phyloP scores from a whole-genome alignment of 2,329 filamentous ascomycete genomes.

The Penicillium crustosum region DNA sequence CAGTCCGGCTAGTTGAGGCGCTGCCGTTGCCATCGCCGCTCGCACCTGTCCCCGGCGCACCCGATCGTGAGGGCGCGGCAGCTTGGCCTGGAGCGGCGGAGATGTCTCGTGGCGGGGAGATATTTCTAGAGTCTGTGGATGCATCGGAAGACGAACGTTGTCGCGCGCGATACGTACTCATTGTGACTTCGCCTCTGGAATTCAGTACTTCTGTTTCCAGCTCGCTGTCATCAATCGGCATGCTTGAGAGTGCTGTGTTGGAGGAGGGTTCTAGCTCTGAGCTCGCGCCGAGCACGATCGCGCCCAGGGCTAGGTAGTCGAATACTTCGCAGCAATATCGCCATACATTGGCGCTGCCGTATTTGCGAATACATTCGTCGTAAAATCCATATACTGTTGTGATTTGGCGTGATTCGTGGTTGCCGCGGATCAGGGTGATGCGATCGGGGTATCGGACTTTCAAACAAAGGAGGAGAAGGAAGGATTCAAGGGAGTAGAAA shows the following conservation, averaged over 20 bases:
- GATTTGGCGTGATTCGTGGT: slow-evolving; percentile 75
- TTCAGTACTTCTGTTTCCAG: slow-evolving; percentile 93
- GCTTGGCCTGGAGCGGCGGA: slow-evolving; percentile 45
- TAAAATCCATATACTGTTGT: slow-evolving; percentile 79
- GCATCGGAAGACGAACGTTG: slow-evolving; percentile 34
- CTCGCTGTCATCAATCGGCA: slow-evolving; percentile 63
- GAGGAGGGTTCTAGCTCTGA: slow-evolving; percentile 62
- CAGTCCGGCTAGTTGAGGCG: slow-evolving; percentile 56
- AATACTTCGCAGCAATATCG: slow-evolving; percentile 78
- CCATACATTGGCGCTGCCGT: slow-evolving; percentile 75
- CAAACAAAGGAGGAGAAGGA: slow-evolving; percentile 89
- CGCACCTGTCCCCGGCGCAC: slow-evolving; percentile 76
- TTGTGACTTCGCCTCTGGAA: slow-evolving; percentile 75
- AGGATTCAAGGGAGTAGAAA: slow-evolving; percentile 97
- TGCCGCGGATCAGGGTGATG: slow-evolving; percentile 71
- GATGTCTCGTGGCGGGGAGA: slow-evolving; percentile 44
- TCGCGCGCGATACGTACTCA: slow-evolving; percentile 45
- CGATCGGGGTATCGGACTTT: slow-evolving; percentile 81
- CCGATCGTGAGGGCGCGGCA: slow-evolving; percentile 55
- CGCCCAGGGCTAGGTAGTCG: slow-evolving; percentile 72
- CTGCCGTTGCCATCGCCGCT: slow-evolving; percentile 64
- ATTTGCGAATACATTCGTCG: slow-evolving; percentile 74
- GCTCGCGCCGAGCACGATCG: slow-evolving; percentile 78
- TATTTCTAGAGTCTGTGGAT: slow-evolving; percentile 38
- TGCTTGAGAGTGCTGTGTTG: slow-evolving; percentile 51